Evolutionary conservation across 305 asterid species (phyloP), one percentile per base, ranked within the genome.

Genomic region (Lippia alba): DNA sequence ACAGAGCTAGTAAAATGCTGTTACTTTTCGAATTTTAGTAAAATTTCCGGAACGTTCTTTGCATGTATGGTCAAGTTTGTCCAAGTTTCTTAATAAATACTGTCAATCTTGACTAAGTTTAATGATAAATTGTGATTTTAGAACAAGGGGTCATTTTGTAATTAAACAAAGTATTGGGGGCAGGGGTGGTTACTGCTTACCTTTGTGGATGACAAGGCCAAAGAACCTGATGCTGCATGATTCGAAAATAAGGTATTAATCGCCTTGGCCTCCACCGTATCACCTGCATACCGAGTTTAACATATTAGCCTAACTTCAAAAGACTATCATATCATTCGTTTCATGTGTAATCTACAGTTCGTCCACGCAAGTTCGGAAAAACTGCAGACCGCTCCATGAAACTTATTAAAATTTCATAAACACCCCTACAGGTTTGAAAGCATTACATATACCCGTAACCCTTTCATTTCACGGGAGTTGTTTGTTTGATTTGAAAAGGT

Each of bases 181-280:
- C 10, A 10, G 49, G 49, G 14, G 57, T 9, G 40, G 64, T 17
- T 50, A 41, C 16, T 50, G 66, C 44, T 81, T 81, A 91, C 99
- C 96, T 94, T 94, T 5, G 99, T 92, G 56, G 99, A 94, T 75
- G 99, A 94, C 19, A 94, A 69, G 53, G 96, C 92, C 79, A 91
- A 66, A 64, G 80, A 78, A 66, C 89, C 91, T 3, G 96, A 91
- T 57, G 86, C 82, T 64, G 95, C 92, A 79, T 86, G 93, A 66
- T 74, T 76, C 24, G 90, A 67, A 71, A 91, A 94, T 57, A 90
- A 73, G 56, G 86, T 80, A 77, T 82, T 82, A 66, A 94, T 88
- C 36, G 98, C 99, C 76, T 76, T 91, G 61, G 96, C 98, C 90
- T 94, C 99, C 70, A 87, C 86, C 2, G 84, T 79, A 76, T 94